These are phyloP conservation scores for Penicillium sp. DNA, from an alignment of 2,329 filamentous ascomycete genomes.

Conservation along the genomic window DNA sequence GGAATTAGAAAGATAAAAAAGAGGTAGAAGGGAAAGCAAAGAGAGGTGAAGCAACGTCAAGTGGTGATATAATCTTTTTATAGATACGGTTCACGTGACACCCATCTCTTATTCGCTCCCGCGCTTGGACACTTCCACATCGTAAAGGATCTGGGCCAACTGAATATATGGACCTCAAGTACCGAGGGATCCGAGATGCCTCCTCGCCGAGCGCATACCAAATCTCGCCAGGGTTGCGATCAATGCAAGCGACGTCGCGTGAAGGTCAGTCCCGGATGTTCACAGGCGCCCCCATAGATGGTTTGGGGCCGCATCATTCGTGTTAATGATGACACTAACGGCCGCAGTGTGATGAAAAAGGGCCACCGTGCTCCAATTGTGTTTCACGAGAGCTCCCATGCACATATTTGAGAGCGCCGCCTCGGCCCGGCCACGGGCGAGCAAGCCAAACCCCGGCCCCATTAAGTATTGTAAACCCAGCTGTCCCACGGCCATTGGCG, in stretches of 20 bases:
- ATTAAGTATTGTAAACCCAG: slow-evolving; percentile 10
- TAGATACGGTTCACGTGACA: slow-evolving; percentile 6
- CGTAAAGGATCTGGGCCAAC: slow-evolving; percentile 2
- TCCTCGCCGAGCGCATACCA: slow-evolving; percentile 43
- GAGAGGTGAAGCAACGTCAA: not conserved
- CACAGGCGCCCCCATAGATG: not conserved
- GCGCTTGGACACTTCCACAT: slow-evolving; percentile 4
- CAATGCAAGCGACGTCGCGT: slow-evolving; percentile 45
- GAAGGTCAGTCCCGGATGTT: slow-evolving; percentile 33
- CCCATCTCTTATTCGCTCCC: not conserved
- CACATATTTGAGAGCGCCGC: slow-evolving; percentile 26
- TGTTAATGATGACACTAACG: slow-evolving; percentile 13
- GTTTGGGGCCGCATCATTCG: not conserved
- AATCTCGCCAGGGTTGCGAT: slow-evolving; percentile 45
- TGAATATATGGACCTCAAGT: slow-evolving; percentile 5
- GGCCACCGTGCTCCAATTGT: slow-evolving; percentile 43
- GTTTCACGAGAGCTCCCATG: slow-evolving; percentile 37
- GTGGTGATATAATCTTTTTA: not conserved
- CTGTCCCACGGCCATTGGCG: slow-evolving; percentile 12
- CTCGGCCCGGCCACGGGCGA: slow-evolving; percentile 12
- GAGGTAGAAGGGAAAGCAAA: not conserved
- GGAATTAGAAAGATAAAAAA: not conserved
- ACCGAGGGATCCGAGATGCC: slow-evolving; percentile 29
- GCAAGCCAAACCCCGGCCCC: slow-evolving; percentile 2
- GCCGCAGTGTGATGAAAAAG: slow-evolving; percentile 41